These are phyloP conservation scores for Jasminum sambac DNA, from an alignment of 257 asterid genomes.

Conservation along the genomic window DNA sequence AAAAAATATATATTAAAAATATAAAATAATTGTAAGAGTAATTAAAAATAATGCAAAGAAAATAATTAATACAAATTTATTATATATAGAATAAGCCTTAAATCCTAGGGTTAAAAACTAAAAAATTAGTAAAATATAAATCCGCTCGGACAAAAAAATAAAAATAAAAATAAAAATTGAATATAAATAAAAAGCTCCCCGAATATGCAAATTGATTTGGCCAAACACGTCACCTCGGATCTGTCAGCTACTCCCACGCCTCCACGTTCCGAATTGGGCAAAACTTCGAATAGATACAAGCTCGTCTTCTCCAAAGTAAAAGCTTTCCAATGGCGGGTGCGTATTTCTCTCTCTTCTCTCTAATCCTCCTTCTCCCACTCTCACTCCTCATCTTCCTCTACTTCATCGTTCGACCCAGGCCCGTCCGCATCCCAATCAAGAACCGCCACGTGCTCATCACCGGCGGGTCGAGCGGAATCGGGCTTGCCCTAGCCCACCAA, in stretches of 20 bases:
- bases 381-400: constrained; percentile 55
- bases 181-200: too few species aligned
- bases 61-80: too few species aligned
- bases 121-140: too few species aligned
- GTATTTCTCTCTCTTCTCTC: constrained; percentile 43
- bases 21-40: too few species aligned
- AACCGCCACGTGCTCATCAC: constrained; percentile 90
- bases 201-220: neutral
- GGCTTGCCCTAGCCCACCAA: constrained; percentile 79
- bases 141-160: too few species aligned
- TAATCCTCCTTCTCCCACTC: constrained; percentile 57
- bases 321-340: constrained; percentile 50
- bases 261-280: neutral
- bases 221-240: neutral
- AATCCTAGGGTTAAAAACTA: too few species aligned
- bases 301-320: neutral
- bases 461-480: constrained; percentile 99
- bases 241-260: neutral
- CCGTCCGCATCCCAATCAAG: constrained; percentile 65
- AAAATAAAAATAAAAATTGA: too few species aligned
- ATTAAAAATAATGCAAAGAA: too few species aligned
- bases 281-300: neutral
- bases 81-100: too few species aligned
- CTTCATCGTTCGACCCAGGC: constrained; percentile 69
- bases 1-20: too few species aligned